phyloP scores from a whole-genome alignment of 2,329 filamentous ascomycete genomes.

The Elsinoe arachidis region DNA sequence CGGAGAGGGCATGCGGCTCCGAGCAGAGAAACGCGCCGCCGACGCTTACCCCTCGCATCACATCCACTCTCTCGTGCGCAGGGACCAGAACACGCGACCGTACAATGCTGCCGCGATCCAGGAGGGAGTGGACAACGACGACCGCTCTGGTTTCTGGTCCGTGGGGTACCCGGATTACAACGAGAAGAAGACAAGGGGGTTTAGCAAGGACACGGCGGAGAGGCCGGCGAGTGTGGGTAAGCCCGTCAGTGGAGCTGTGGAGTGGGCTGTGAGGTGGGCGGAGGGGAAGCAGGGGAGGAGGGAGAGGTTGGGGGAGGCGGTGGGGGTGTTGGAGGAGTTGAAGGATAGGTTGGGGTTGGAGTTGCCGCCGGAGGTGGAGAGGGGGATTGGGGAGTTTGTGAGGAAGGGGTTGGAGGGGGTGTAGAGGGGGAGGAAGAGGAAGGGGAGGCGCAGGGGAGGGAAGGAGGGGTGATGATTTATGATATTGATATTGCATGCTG shows the following conservation, averaged over 20 bases:
- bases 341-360: not conserved
- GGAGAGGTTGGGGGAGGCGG: not conserved
- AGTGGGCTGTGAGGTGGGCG: conserved; percentile 14
- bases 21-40: not conserved
- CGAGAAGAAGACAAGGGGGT: conserved; percentile 6
- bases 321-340: not conserved
- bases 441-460: not conserved
- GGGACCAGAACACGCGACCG: conserved; percentile 16
- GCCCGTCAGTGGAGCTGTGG: conserved; percentile 12
- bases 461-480: not conserved
- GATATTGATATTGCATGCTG: not conserved
- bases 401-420: not conserved
- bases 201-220: not conserved
- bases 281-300: not conserved
- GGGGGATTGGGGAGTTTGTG: not conserved
- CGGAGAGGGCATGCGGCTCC: not conserved
- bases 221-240: conserved; percentile 15
- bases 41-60: conserved; percentile 17
- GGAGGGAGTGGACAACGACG: not conserved
- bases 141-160: conserved; percentile 8
- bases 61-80: conserved; percentile 25
- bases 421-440: not conserved
- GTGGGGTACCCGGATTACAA: conserved; percentile 17
- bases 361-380: not conserved
- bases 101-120: not conserved